These are phyloP conservation scores for Coemansia sp. DNA, from an alignment of 192 early-diverging fungal species.

Conservation along the genomic window DNA sequence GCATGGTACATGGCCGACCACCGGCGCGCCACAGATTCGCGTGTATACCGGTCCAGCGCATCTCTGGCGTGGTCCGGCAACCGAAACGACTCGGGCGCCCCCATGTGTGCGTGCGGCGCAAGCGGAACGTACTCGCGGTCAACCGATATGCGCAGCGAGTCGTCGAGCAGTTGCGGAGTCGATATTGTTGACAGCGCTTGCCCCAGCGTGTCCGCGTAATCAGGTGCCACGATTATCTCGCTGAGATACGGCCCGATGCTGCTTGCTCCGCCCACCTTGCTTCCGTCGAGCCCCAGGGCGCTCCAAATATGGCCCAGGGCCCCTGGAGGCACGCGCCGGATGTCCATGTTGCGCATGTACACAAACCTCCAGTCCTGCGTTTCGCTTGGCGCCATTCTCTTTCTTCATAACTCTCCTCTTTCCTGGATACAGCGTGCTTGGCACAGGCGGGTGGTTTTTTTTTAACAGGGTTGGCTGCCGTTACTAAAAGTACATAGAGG, in stretches of 20 bases:
- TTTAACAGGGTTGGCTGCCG: too few relatives aligned
- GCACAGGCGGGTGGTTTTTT: too few relatives aligned
- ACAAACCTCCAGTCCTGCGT: constrained; percentile 31
- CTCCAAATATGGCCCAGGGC: constrained; percentile 26
- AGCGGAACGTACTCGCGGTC: constrained; percentile 31
- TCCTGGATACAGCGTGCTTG: too few relatives aligned
- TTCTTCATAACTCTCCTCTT: not conserved
- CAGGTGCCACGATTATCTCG: constrained; percentile 32
- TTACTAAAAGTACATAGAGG: not conserved
- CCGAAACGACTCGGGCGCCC: constrained; percentile 11
- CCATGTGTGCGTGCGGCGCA: constrained; percentile 21
- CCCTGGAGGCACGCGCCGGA: constrained; percentile 19
- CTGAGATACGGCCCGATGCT: constrained; percentile 36
- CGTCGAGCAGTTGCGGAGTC: constrained; percentile 12
- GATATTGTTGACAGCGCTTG: constrained; percentile 8
- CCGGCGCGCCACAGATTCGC: constrained; percentile 23
- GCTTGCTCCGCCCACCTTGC: constrained; percentile 23
- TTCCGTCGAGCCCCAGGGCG: constrained; percentile 16
- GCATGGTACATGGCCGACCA: constrained; percentile 45
- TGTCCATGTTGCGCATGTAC: constrained; percentile 56
- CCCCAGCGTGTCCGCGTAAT: constrained; percentile 20
- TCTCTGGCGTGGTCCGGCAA: constrained; percentile 25
- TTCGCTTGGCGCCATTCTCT: not conserved
- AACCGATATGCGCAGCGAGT: constrained; percentile 16
- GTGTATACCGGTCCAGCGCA: constrained; percentile 33